These are phyloP conservation scores for Suillus plorans DNA, from an alignment of 768 basidiomycete genomes.

Conservation along the genomic window DNA sequence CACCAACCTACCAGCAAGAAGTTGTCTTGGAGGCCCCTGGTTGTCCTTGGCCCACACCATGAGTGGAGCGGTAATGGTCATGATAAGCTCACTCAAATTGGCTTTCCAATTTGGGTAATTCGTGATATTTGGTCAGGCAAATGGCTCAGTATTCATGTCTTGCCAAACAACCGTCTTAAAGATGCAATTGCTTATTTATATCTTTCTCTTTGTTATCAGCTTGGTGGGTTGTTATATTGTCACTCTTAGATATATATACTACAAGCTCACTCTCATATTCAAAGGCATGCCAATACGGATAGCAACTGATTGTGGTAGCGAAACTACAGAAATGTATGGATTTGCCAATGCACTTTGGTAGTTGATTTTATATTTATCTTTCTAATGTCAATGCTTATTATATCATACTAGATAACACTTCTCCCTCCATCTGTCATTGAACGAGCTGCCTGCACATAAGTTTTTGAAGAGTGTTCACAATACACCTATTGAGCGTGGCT, in stretches of 20 bases:
- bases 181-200: conserved; percentile 28
- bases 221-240: conserved; percentile 18
- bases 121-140: conserved; percentile 25
- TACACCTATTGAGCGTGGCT: conserved; percentile 30
- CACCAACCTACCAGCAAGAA: conserved; percentile 30
- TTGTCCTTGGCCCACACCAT: conserved; percentile 27
- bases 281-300: conserved; percentile 34
- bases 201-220: conserved; percentile 20
- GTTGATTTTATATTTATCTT: background rate
- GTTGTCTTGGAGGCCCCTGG: conserved; percentile 15
- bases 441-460: conserved; percentile 26
- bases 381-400: background rate
- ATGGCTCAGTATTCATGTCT: conserved; percentile 31
- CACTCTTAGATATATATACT: background rate
- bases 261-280: background rate
- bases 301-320: conserved; percentile 33
- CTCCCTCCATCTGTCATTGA: conserved; percentile 13
- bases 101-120: conserved; percentile 33
- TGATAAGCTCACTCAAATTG: conserved; percentile 32
- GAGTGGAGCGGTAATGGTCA: conserved; percentile 37
- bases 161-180: conserved; percentile 28
- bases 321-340: conserved; percentile 28
- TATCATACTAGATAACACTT: conserved; percentile 20
- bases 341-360: conserved; percentile 29
- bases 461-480: conserved; percentile 30